phyloP scores from a whole-genome alignment of 2,329 filamentous ascomycete species.

The Aspergillus neotritici region DNA sequence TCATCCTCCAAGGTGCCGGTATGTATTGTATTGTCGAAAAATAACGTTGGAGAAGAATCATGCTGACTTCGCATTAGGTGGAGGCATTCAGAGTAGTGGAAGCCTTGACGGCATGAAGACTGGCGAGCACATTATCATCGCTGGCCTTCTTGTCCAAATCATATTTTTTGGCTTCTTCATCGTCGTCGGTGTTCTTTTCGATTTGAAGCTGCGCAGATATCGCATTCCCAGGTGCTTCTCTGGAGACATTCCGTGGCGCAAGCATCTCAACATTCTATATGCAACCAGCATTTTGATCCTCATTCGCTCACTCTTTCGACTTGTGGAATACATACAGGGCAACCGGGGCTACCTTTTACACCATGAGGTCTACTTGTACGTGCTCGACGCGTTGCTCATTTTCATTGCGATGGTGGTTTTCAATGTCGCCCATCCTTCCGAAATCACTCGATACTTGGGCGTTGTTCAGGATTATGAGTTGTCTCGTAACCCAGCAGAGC shows the following conservation, averaged over 20 bases:
- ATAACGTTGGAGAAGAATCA: too few species aligned
- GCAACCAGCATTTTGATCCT: slow-evolving; percentile 14
- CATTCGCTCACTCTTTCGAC: slow-evolving; percentile 15
- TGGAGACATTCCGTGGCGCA: slow-evolving; percentile 4
- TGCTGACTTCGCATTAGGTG: slow-evolving; percentile 11
- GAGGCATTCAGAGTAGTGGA: slow-evolving; percentile 12
- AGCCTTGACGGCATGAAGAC: slow-evolving; percentile 6
- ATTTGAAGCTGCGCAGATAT: slow-evolving; percentile 5
- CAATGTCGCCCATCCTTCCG: neutral
- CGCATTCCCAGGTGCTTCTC: slow-evolving; percentile 3
- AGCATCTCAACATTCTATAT: slow-evolving; percentile 11
- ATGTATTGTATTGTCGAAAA: neutral
- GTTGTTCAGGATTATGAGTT: too few species aligned
- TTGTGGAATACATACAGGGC: slow-evolving; percentile 17
- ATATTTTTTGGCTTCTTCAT: slow-evolving; percentile 55
- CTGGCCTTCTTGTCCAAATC: slow-evolving; percentile 55
- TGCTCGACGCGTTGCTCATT: slow-evolving; percentile 10
- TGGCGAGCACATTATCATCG: slow-evolving; percentile 45
- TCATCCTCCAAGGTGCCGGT: slow-evolving; percentile 28
- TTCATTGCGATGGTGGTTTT: neutral
- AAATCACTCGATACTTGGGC: too few species aligned
- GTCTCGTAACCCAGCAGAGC: too few species aligned
- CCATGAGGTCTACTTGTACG: slow-evolving; percentile 15
- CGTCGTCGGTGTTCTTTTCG: slow-evolving; percentile 14
- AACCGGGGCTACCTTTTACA: slow-evolving; percentile 13